These are phyloP conservation scores for Linnemannia elongata DNA, from an alignment of 192 early-diverging fungal species.

Conservation along the genomic window DNA sequence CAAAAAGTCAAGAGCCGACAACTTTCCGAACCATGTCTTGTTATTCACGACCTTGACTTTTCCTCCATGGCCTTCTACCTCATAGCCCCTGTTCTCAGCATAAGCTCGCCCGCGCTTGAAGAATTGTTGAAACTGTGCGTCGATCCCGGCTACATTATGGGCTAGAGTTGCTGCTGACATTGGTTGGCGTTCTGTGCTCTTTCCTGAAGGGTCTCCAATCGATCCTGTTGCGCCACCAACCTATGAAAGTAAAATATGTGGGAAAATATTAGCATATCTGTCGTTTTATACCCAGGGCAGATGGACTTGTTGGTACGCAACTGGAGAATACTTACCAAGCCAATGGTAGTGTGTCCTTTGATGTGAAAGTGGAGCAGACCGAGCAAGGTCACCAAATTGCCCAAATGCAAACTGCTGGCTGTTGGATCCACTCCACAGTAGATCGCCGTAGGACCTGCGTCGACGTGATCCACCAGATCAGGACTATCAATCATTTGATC, in stretches of 20 bases:
- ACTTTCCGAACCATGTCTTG: constrained; percentile 79
- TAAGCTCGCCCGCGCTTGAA: constrained; percentile 70
- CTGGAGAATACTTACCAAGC: constrained; percentile 70
- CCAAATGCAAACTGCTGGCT: constrained; percentile 89
- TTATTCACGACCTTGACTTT: constrained; percentile 82
- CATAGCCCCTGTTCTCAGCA: constrained; percentile 57
- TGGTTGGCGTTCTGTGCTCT: constrained; percentile 82
- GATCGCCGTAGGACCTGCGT: constrained; percentile 64
- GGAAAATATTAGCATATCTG: neutral
- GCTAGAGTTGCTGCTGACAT: constrained; percentile 69
- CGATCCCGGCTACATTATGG: constrained; percentile 76
- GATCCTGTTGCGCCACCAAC: constrained; percentile 91
- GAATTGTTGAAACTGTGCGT: constrained; percentile 78
- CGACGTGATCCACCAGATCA: constrained; percentile 60
- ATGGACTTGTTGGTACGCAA: neutral
- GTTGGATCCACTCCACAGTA: constrained; percentile 98
- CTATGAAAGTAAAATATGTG: constrained; percentile 40
- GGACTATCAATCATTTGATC: constrained; percentile 43
- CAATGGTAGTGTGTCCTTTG: constrained; percentile 84
- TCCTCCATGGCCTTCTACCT: constrained; percentile 15
- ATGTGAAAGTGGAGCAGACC: constrained; percentile 89
- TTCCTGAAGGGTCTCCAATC: constrained; percentile 95
- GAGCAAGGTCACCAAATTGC: constrained; percentile 90
- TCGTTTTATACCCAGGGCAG: neutral
- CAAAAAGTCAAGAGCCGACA: constrained; percentile 84